phyloP scores from a whole-genome alignment of 2,329 filamentous ascomycete genomes.

The Arthrobotrys iridis region DNA sequence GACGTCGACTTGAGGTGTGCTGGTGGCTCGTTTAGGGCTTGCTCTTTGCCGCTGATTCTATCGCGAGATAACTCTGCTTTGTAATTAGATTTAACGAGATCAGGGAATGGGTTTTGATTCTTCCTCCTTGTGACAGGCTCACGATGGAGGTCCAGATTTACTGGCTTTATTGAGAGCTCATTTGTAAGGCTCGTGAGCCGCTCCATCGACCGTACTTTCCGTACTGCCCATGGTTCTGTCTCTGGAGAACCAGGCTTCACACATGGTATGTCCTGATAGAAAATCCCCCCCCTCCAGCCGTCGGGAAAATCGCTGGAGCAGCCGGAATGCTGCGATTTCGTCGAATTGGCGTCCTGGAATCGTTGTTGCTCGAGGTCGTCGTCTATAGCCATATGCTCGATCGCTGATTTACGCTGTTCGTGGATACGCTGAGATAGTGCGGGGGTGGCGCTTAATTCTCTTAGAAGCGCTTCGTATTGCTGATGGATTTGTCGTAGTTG shows the following conservation, averaged over 20 bases:
- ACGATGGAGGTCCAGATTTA: background rate
- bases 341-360: background rate
- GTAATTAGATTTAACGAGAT: no score
- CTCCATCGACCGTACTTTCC: constrained; percentile 47
- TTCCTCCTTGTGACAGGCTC: background rate
- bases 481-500: constrained; percentile 16
- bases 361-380: background rate
- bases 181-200: constrained; percentile 37
- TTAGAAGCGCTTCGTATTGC: constrained; percentile 2
- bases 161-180: constrained; percentile 28
- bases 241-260: background rate
- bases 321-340: background rate
- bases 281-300: background rate
- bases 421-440: constrained; percentile 3
- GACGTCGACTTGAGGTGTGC: no score
- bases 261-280: background rate
- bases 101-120: no score
- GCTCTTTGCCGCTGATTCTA: no score
- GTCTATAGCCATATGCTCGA: background rate
- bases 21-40: no score
- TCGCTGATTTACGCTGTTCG: constrained; percentile 19
- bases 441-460: background rate
- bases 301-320: background rate
- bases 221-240: constrained; percentile 38
- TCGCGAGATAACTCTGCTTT: no score